phyloP scores from a whole-genome alignment of 495 filamentous ascomycete genomes.

The Aspergillus ellipticus region DNA sequence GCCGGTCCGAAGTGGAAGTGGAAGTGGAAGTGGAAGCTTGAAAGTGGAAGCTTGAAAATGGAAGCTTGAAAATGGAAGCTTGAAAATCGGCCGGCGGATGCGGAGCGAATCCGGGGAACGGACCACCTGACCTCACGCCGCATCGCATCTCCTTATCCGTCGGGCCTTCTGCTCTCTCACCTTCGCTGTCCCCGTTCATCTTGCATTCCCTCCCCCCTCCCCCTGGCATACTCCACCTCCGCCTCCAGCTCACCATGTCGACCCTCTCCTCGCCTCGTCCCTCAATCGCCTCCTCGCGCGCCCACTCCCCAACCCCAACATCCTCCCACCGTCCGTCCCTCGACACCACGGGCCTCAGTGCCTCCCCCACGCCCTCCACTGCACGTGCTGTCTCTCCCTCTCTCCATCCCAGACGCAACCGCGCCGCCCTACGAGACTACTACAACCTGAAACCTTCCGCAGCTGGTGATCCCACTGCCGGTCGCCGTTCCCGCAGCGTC shows the following conservation, averaged over 20 bases:
- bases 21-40: background rate
- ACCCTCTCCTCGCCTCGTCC: constrained; percentile 70
- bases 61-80: background rate
- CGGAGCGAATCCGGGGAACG: constrained; percentile 15
- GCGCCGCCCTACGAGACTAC: constrained; percentile 87
- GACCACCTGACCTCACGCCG: background rate
- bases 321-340: constrained; percentile 73
- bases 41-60: background rate
- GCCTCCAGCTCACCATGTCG: constrained; percentile 55
- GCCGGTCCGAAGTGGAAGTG: background rate
- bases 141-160: background rate
- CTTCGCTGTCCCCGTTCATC: too few relatives aligned
- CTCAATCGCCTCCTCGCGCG: constrained; percentile 65
- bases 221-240: constrained; percentile 6
- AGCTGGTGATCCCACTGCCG: constrained; percentile 21
- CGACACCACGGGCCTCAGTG: constrained; percentile 55
- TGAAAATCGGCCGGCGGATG: background rate
- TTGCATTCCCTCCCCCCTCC: constrained; percentile 4
- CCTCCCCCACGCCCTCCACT: constrained; percentile 43
- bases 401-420: constrained; percentile 56
- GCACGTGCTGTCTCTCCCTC: constrained; percentile 47
- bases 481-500: constrained; percentile 33
- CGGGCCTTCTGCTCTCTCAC: background rate
- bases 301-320: constrained; percentile 54
- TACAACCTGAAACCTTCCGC: constrained; percentile 73